A percentile compares a stretch with the other conserved stretches of the same genome.
Evolutionary conservation across 352 stramenopile species (phyloP).

Genomic region (Pythium sp.): DNA sequence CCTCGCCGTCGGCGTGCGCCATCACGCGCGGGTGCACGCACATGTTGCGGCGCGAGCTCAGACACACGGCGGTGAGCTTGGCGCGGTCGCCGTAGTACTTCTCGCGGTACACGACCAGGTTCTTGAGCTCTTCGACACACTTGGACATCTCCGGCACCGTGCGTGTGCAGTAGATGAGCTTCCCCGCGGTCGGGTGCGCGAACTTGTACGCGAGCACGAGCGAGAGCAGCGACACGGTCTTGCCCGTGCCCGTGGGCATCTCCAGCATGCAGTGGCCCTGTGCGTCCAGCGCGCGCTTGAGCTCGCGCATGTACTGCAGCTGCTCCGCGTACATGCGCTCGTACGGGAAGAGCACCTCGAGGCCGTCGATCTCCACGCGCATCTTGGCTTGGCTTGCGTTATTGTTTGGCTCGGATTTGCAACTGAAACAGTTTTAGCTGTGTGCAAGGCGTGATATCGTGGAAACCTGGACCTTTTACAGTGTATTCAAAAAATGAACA

Average conservation of each 20-base stretch:
- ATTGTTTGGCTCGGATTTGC: background rate
- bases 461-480: too few relatives aligned
- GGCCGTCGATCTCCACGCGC: conserved; percentile 93
- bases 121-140: conserved; percentile 97
- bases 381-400: conserved; percentile 38
- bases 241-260: conserved; percentile 98
- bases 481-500: too few relatives aligned
- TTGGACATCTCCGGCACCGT: conserved; percentile 99
- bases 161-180: conserved; percentile 99
- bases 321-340: conserved; percentile 98
- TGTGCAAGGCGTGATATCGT: too few relatives aligned
- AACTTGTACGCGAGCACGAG: conserved; percentile 95
- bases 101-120: conserved; percentile 84
- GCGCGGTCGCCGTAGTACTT: conserved; percentile 58
- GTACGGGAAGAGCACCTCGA: conserved; percentile 99
- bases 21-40: conserved; percentile 97
- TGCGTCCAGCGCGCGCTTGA: conserved; percentile 97
- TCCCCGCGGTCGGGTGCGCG: conserved; percentile 93
- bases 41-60: conserved; percentile 96
- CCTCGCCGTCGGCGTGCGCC: conserved; percentile 94
- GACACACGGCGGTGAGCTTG: conserved; percentile 84
- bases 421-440: background rate
- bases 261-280: conserved; percentile 97
- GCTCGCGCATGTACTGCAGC: conserved; percentile 98
- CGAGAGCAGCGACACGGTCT: conserved; percentile 97